Conservation (phyloP, 2,329 filamentous ascomycete genomes). For the Helotiales sp. region DNA sequence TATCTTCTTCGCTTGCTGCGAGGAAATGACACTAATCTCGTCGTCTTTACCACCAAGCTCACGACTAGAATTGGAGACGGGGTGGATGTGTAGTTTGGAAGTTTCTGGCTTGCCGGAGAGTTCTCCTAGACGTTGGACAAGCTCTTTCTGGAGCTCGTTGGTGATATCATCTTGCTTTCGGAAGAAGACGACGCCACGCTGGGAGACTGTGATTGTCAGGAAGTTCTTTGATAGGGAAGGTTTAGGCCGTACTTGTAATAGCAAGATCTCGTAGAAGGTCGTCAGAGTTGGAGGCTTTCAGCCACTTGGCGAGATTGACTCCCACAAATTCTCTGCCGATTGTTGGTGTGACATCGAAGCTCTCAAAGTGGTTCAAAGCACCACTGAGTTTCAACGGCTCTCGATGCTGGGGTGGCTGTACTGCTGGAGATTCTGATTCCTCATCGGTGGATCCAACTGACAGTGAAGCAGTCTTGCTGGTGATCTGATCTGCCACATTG, state of each 20-base stretch:
- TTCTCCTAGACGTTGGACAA: slow-evolving; percentile 60
- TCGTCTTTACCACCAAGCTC: slow-evolving; percentile 56
- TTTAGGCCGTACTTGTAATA: slow-evolving; percentile 40
- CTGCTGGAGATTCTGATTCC: slow-evolving; percentile 19
- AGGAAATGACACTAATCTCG: slow-evolving; percentile 65
- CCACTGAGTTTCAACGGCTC: slow-evolving; percentile 33
- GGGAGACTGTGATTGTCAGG: slow-evolving; percentile 52
- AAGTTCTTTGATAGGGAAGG: background rate
- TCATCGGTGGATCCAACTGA: slow-evolving; percentile 9
- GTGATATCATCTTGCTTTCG: slow-evolving; percentile 61
- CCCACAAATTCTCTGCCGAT: slow-evolving; percentile 46
- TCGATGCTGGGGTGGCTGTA: slow-evolving; percentile 24
- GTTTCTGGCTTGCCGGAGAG: slow-evolving; percentile 56
- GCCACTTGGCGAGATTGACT: slow-evolving; percentile 45
- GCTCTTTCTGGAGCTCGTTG: slow-evolving; percentile 64
- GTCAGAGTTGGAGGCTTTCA: slow-evolving; percentile 47
- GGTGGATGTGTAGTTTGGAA: slow-evolving; percentile 61
- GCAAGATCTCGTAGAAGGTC: slow-evolving; percentile 50
- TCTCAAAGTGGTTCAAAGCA: slow-evolving; percentile 30
- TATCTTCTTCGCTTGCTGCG: slow-evolving; percentile 52
- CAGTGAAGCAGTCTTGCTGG: slow-evolving; percentile 26
- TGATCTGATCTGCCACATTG: slow-evolving; percentile 26
- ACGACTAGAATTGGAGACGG: slow-evolving; percentile 52
- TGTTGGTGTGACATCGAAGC: slow-evolving; percentile 44
- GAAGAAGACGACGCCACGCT: slow-evolving; percentile 71